These are phyloP conservation scores for Arthrobotrys entomopaga DNA, from an alignment of 2,329 filamentous ascomycete genomes.

Conservation along the genomic window DNA sequence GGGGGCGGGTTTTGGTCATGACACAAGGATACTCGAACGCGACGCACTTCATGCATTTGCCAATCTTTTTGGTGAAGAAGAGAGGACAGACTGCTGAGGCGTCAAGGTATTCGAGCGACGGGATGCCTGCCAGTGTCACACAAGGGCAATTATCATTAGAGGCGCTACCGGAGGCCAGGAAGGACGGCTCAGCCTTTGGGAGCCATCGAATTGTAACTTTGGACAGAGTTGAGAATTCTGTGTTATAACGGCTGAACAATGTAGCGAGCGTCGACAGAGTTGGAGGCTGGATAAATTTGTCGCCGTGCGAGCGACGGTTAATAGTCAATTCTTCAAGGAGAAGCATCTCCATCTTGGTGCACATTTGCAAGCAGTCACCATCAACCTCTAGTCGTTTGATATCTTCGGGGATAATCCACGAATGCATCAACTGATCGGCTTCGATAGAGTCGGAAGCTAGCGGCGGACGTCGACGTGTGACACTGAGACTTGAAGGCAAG, in stretches of 20 bases:
- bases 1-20: constrained; percentile 5
- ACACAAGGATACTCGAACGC: constrained; percentile 18
- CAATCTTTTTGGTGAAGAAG: constrained; percentile 27
- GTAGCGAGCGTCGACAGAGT: constrained; percentile 8
- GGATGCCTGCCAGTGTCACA: constrained; percentile 18
- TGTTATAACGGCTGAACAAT: constrained; percentile 23
- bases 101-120: constrained; percentile 28
- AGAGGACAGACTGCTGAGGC: constrained; percentile 27
- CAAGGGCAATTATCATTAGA: constrained; percentile 15
- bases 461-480: constrained; percentile 1
- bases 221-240: constrained; percentile 26
- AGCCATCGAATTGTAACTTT: constrained; percentile 35
- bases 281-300: constrained; percentile 29
- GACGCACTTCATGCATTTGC: constrained; percentile 22
- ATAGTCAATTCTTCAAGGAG: constrained; percentile 31
- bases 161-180: neutral
- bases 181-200: constrained; percentile 6
- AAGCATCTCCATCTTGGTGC: constrained; percentile 17
- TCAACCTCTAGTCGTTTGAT: constrained; percentile 35
- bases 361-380: constrained; percentile 30
- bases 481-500: neutral
- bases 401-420: constrained; percentile 33
- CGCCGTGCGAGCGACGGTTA: constrained; percentile 14
- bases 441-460: constrained; percentile 15
- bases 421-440: constrained; percentile 1